Evolutionary conservation across 805 yeast species (phyloP).

Genomic region (Saturnispora serradocipensis): DNA sequence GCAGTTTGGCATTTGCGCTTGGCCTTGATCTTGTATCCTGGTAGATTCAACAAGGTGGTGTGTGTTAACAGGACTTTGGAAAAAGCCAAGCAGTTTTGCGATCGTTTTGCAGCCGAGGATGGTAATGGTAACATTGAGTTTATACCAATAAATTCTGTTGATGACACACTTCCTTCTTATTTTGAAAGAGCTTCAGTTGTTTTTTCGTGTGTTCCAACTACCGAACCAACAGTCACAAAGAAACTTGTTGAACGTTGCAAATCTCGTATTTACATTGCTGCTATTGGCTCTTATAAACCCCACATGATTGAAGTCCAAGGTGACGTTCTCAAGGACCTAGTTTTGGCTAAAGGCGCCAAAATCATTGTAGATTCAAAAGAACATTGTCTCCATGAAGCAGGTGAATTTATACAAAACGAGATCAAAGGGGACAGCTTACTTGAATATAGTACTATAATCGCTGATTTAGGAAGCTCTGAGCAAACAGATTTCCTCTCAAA

Average conservation of each 20-base stretch:
- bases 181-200: conserved; percentile 37
- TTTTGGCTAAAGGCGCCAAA: conserved; percentile 29
- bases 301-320: conserved; percentile 55
- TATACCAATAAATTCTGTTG: conserved; percentile 12
- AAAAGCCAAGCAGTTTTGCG: conserved; percentile 29
- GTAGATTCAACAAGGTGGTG: conserved; percentile 31
- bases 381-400: conserved; percentile 52
- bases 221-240: conserved; percentile 35
- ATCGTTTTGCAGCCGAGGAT: conserved; percentile 27
- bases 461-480: conserved; percentile 3
- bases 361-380: conserved; percentile 53
- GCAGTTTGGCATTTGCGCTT: conserved; percentile 54
- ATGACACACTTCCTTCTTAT: conserved; percentile 17
- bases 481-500: conserved; percentile 14
- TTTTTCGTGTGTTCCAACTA: conserved; percentile 54
- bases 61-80: conserved; percentile 36
- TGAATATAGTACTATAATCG: conserved; percentile 36
- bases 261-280: conserved; percentile 36
- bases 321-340: conserved; percentile 28
- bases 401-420: conserved; percentile 46
- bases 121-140: conserved; percentile 18
- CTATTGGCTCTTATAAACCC: conserved; percentile 63
- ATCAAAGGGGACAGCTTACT: conserved; percentile 33
- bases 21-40: conserved; percentile 33
- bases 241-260: conserved; percentile 22